Base-by-base conservation (phyloP, 2,329 filamentous ascomycete species). In the Mycosphaerella arachidis region DNA sequence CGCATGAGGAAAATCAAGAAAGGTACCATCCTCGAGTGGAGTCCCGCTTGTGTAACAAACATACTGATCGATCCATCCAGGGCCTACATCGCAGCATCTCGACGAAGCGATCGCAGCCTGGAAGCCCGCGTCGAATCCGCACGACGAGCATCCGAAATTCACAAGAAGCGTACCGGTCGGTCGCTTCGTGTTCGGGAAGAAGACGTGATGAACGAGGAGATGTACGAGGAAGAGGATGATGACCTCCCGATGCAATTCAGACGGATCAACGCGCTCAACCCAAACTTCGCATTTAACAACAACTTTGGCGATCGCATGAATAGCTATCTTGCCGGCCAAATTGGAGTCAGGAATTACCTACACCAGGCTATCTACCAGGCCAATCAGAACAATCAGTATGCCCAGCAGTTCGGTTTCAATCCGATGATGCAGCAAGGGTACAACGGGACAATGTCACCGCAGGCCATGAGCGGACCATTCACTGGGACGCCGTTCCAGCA, bases 201-300 rank as follows among this genome's bases (percentile, higher is more conserved):
- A 70, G 92, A 94, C 75, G 92, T 96, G 12, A 80, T 89, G 67
- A 92, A 91, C 63, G 92, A 96, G 73, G 91, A 95, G 73, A 96
- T 96, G 91, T 97, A 97, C 72, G 92, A 96, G 70, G 92, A 96
- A 74, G 90, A 96, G 70, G 92, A 96, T 56, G 90, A 96, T 67
- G 89, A 92, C 58, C 72, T 90, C 27, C 86, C 88, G 0, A 81
- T 85, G 61, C 84, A 86, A 56, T 89, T 86, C 70, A 81, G 85
- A 59, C 78, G 85, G 13, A 77, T 91, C 33, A 84, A 84, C 13
- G 80, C 84, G 3, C 82, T 87, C 67, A 76, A 87, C 83, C 1
- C 78, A 78, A 16, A 60, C 30, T 56, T 65, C 24, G 59, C 61
- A 18, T 64, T 60, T 57, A 61, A 59, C 53, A 85, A 84, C 1